Percentiles rank a stretch among this genome's conserved stretches.
Conservation (phyloP, 2,329 filamentous ascomycete species). For the Alternaria hordeiaustralica region DNA sequence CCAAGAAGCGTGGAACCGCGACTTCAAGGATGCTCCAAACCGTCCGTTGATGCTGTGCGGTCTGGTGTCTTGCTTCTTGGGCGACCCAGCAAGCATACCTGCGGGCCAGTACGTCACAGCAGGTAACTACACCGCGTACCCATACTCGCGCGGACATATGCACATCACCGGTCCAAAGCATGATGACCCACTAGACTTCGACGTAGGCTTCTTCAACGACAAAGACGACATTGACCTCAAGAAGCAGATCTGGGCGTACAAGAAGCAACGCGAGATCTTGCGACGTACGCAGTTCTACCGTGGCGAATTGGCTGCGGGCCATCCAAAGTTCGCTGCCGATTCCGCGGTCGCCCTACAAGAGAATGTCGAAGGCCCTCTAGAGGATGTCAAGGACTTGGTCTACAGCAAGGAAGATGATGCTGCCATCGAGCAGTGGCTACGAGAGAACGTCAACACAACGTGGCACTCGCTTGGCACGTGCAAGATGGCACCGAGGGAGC, state of each 20-base stretch:
- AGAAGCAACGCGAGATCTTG: constrained; percentile 66
- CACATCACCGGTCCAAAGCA: constrained; percentile 62
- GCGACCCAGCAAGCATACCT: constrained; percentile 38
- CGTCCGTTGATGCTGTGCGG: constrained; percentile 58
- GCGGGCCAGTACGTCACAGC: constrained; percentile 60
- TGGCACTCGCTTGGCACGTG: constrained; percentile 44
- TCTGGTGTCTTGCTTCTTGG: constrained; percentile 43
- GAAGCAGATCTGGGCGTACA: constrained; percentile 68
- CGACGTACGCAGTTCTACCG: constrained; percentile 61
- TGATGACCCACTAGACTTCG: constrained; percentile 60
- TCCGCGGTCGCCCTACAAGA: constrained; percentile 25
- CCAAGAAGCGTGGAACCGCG: constrained; percentile 60
- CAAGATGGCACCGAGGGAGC: constrained; percentile 41
- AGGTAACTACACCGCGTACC: constrained; percentile 64
- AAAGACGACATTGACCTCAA: constrained; percentile 63
- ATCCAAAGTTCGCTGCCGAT: constrained; percentile 29
- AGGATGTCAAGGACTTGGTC: constrained; percentile 21
- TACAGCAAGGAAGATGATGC: constrained; percentile 43
- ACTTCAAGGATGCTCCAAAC: constrained; percentile 57
- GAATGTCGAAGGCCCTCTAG: constrained; percentile 10
- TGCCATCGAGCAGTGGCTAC: constrained; percentile 51
- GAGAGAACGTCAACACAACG: constrained; percentile 42
- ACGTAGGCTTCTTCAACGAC: constrained; percentile 64
- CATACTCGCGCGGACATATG: constrained; percentile 66
- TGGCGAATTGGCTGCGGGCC: constrained; percentile 43